Evolutionary conservation across 2,329 filamentous ascomycete species (phyloP), one percentile per base, ranked within the genome.

Genomic region (Sclerotinia spermophila): DNA sequence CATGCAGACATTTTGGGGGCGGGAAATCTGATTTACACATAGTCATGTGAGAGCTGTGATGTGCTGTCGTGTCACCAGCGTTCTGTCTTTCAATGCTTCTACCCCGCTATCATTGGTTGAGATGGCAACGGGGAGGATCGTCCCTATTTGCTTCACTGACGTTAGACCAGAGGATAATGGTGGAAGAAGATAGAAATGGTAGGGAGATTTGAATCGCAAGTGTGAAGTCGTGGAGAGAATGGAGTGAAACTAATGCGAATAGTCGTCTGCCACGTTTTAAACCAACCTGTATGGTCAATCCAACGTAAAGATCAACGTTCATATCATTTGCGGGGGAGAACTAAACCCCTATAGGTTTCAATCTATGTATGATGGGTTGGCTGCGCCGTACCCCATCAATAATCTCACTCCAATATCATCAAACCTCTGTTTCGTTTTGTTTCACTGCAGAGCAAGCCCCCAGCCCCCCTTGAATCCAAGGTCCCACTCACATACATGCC

Each of bases 51-150:
- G 60, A 65, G 21, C 33, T 67, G 19, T 30, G 64, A 44, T 65
- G 59, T 27, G 67, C 59, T 55, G 67, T 69, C 45, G 67, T 69
- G 67, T 69, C 45, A 55, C 59, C 59, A 69, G 48, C 48, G 45
- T 64, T 69, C 21, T 44, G 64, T 71, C 61, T 48, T 45, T 56
- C 62, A 27, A 44, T 45, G 48, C 35, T 45, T 33, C 58, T 45
- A 55, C 44, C 48, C 30, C 45, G 56, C 59, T 64, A 30, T 65
- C 59, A 69, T 69, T 69, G 48, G 67, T 69, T 69, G 59, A 21
- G 48, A 56, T 17, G 38, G 48, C 48, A 65, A 69, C 67, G 35
- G 27, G 8, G 24, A 53, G 59, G 59, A 56, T 56, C 27, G n/a
- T 56, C 45, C 40, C 45, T 56, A 55, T 56, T 65, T 55, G 38